Base-by-base conservation (phyloP, 2,329 filamentous ascomycete species). In the Xylariales sp. region DNA sequence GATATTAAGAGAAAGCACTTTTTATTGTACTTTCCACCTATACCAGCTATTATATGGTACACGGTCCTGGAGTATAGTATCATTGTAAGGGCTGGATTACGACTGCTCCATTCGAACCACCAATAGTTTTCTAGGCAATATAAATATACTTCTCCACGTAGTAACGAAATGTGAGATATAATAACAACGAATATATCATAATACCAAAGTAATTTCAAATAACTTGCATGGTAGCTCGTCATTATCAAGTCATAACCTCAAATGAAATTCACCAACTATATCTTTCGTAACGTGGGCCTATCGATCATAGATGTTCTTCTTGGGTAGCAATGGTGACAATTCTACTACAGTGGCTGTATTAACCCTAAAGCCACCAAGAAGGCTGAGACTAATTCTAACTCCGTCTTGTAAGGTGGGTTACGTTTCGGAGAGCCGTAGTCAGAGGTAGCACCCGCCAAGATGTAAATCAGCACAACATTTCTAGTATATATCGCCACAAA, bases 371-470 rank as follows among this genome's bases (percentile, higher is more conserved):
- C 14, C n/a, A 5, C 14, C 14, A 3, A 52, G 14, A 3, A 52
- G 30, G 34, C 5, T 12, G 28, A 16, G 3, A 36, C 28, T 7
- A 5, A 34, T 4, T 12, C 39, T 5, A 32, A 7, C n/a, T n/a
- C n/a, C 39, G 5, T 6, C 8, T 18, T 4, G n/a, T 28, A 28
- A 14, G n/a, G n/a, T 9, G 5, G 18, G 30, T 39, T 23, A 23
- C 36, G 10, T 32, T 32, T 16, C 55, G 62, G 62, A 59, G 55
- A 64, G 55, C 62, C 55, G 12, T 28, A 14, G 16, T 48, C 55
- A 52, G 48, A 48, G 6, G 18, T 7, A 32, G 12, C 32, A n/a
- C 39, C 39, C 36, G 39, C 62, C 48, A 54, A 54, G 55, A 14
- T 23, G n/a, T 8, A 43, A 41, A 48, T 28, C 43, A 16, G 41